Base-by-base conservation (phyloP, 1,284 basidiomycete species). In the Meripilus lineatus region DNA sequence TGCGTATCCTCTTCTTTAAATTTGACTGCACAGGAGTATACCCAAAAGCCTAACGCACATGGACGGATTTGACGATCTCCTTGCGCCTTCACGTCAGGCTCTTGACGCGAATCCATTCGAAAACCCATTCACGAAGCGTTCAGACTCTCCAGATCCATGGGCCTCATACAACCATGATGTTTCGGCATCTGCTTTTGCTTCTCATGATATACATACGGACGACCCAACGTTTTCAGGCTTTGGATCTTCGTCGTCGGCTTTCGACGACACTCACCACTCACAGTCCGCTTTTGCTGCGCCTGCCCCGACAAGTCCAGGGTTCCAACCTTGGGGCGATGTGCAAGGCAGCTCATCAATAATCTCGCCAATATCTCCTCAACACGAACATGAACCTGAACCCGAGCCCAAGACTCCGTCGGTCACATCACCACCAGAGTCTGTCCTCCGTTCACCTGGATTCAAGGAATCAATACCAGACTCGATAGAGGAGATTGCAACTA, bases 71-170 rank as follows among this genome's bases (percentile, higher is more conserved):
- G 86, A 90, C 67, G 87, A 90, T 62, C 65, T 89, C 37, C 70
- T 90, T 18, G 70, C 70, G n/a, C 74, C 77, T 42, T 81, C 84
- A 23, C 72, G 75, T 46, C 69, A 66, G 53, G 72, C 70, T 32
- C 66, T 87, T 17, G 81, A 86, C 54, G 74, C 78, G 47, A 89
- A 90, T 54, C 86, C 86, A 0, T 89, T 89, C 51, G 80, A 80
- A 39, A 78, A 88, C 55, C 84, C 85, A 2, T 89, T 89, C 56
- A 69, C 72, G 18, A 74, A 75, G 47, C 60, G 84, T 38, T 77
- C 84, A 20, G 59, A 64, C 53, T 88, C 85, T 15, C 84, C 84
- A 41, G 86, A 90, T 60, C 86, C 87, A 51, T 90, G 87, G 86
- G 66, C 80, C 3, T 74, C 72, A 46, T 67, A 63, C 39, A 61